These are phyloP conservation scores for Candolleomyces aberdarensis DNA, from an alignment of 768 basidiomycete genomes.

Conservation along the genomic window DNA sequence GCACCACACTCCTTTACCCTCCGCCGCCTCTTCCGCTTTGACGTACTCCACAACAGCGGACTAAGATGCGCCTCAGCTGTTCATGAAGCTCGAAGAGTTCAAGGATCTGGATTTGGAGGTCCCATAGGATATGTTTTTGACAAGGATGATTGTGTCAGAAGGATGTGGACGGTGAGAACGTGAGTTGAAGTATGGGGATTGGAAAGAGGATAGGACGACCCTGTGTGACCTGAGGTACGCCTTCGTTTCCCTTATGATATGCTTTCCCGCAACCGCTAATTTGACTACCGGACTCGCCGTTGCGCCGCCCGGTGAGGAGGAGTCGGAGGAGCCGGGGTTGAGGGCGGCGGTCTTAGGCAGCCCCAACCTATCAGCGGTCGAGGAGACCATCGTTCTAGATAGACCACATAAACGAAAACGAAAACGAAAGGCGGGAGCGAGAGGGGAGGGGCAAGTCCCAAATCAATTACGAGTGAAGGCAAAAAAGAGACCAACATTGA, in stretches of 20 bases:
- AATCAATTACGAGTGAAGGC: too few relatives aligned
- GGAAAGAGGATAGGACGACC: constrained; percentile 59
- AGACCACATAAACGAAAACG: too few relatives aligned
- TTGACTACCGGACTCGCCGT: constrained; percentile 76
- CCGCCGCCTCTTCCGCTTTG: constrained; percentile 63
- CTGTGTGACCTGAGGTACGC: constrained; percentile 80
- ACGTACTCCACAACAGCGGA: constrained; percentile 88
- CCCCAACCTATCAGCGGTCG: constrained; percentile 85
- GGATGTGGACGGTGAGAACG: too few relatives aligned
- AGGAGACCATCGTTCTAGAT: too few relatives aligned
- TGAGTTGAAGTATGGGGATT: too few relatives aligned
- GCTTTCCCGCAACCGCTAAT: constrained; percentile 93
- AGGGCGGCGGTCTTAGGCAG: constrained; percentile 82
- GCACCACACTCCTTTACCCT: constrained; percentile 80
- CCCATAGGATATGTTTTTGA: constrained; percentile 96
- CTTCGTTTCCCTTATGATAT: constrained; percentile 94
- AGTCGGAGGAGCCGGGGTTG: constrained; percentile 58
- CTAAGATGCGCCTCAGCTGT: constrained; percentile 62
- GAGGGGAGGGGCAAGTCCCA: too few relatives aligned
- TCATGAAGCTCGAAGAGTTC: constrained; percentile 74
- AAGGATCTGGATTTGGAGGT: constrained; percentile 21
- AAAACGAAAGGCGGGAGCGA: too few relatives aligned
- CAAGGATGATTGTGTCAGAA: too few relatives aligned
- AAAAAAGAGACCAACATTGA: too few relatives aligned
- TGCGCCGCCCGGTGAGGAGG: too few relatives aligned